phyloP scores from a whole-genome alignment of 805 yeast genomes.

The Metschnikowia continentalis region DNA sequence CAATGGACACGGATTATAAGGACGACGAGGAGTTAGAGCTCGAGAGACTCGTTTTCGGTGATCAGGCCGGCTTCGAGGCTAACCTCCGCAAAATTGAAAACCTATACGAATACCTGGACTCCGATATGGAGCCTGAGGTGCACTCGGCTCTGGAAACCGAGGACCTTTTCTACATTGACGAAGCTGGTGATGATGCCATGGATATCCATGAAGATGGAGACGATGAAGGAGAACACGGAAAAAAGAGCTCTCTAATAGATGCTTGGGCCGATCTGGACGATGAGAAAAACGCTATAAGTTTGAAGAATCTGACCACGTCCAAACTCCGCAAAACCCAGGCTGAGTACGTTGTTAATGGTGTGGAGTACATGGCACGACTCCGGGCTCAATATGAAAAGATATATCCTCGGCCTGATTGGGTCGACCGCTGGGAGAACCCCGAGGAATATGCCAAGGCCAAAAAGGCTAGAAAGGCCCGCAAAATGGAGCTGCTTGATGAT shows the following conservation, averaged over 20 bases:
- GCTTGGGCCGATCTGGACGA: conserved; percentile 90
- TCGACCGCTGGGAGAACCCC: conserved; percentile 25
- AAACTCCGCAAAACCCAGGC: conserved; percentile 63
- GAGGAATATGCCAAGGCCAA: neutral
- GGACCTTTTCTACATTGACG: conserved; percentile 42
- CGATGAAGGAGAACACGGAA: conserved; percentile 27
- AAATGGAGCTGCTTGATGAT: neutral
- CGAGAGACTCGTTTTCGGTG: conserved; percentile 89
- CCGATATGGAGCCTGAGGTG: conserved; percentile 31
- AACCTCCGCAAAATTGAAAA: conserved; percentile 61
- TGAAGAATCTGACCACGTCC: conserved; percentile 56
- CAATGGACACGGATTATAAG: conserved; percentile 42
- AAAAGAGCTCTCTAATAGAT: neutral
- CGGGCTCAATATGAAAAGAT: conserved; percentile 68
- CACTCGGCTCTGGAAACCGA: conserved; percentile 18
- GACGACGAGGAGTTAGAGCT: conserved; percentile 78
- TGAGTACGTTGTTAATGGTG: conserved; percentile 55
- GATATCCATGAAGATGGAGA: conserved; percentile 26
- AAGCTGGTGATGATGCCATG: conserved; percentile 34
- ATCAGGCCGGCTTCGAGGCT: conserved; percentile 64
- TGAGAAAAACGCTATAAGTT: conserved; percentile 61
- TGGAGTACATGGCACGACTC: conserved; percentile 57
- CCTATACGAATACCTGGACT: conserved; percentile 45
- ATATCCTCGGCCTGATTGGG: conserved; percentile 88
- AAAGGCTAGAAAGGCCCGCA: neutral